Base-by-base conservation (phyloP, 73 alveolate species). In the Paramecium sonneborni region DNA sequence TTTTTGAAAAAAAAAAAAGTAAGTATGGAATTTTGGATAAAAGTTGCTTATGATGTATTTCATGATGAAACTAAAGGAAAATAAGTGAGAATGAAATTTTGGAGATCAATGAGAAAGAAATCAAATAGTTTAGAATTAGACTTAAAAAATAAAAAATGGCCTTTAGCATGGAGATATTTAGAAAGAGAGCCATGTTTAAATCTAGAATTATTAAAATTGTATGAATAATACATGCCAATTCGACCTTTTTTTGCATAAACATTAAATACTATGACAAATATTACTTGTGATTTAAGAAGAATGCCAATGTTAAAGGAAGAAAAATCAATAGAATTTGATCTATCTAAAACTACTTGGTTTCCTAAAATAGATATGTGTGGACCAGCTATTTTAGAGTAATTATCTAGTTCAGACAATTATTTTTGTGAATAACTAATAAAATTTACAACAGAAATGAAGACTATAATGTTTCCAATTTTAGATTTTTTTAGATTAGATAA, bases 21-120 rank as follows among this genome's bases (percentile, higher is more conserved):
- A 5, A 38, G 74, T 5, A 43, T 79, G 69, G 90, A 79, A 46
- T 79, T 79, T 39, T 79, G 72, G 69, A 23, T 43, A 5, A 79
- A 46, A 46, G 72, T 79, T 30, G 69, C 74, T n/a, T 46, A 79
- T 46, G 90, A 79, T 79, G 46, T 79, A 6, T 79, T 79, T 79
- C 30, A 79, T 79, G 74, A 79, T 79, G 72, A 79, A 41, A 2
- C 28, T 2, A 41, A 79, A 24, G 90, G 90, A 6, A 79, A 44
- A 23, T 20, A 43, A 24, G 44, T 79, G 7, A 79, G 90, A 79
- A 30, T 21, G 34, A 79, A 79, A 43, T 79, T 79, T 79, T 79
- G 90, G 90, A 79, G 55, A 30, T 46, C 69, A 14, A 41, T 79
- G 72, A 39, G 90, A 79, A 34, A 20, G 20, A 38, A 24, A 46